Evolutionary conservation across 2,329 filamentous ascomycete species (phyloP).

Genomic region (Ophiognomonia clavigignenti-juglandacearum): DNA sequence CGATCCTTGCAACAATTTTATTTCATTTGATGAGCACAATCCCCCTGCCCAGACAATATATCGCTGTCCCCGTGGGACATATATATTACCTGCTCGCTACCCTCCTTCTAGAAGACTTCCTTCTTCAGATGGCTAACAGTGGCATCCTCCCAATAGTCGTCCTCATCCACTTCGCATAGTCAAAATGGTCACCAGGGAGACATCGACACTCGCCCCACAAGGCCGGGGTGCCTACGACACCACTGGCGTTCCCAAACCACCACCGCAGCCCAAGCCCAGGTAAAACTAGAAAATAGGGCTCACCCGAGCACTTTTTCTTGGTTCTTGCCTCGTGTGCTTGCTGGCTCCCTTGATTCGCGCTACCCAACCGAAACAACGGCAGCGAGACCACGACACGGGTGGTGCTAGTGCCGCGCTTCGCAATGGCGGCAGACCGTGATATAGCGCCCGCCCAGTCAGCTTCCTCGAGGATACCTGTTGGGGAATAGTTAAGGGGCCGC

Average conservation of each 20-base stretch:
- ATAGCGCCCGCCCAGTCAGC: too few species aligned
- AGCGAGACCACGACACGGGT: slow-evolving; percentile 2
- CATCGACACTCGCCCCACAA: slow-evolving; percentile 26
- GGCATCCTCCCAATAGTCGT: slow-evolving; percentile 8
- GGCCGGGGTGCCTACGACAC: slow-evolving; percentile 33
- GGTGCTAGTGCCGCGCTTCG: slow-evolving; percentile 12
- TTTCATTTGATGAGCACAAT: slow-evolving; percentile 13
- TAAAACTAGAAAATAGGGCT: not conserved
- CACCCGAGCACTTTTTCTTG: not conserved
- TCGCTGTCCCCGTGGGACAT: not conserved
- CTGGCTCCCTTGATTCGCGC: slow-evolving; percentile 19
- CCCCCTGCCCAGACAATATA: not conserved
- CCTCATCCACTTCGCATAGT: slow-evolving; percentile 10
- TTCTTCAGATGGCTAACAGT: slow-evolving; percentile 20
- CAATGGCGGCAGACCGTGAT: too few species aligned
- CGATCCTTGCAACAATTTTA: slow-evolving; percentile 14
- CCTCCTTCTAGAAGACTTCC: not conserved
- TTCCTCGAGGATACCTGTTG: too few species aligned
- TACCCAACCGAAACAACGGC: slow-evolving; percentile 15
- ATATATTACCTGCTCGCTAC: too few species aligned
- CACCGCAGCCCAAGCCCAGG: slow-evolving; percentile 30
- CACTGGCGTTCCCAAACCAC: slow-evolving; percentile 32
- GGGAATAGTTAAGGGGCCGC: too few species aligned
- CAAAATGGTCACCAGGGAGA: slow-evolving; percentile 29
- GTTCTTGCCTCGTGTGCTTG: too few species aligned